Evolutionary conservation across 108 stramenopile species (phyloP).

Genomic region (Stephanodiscus minutulus): DNA sequence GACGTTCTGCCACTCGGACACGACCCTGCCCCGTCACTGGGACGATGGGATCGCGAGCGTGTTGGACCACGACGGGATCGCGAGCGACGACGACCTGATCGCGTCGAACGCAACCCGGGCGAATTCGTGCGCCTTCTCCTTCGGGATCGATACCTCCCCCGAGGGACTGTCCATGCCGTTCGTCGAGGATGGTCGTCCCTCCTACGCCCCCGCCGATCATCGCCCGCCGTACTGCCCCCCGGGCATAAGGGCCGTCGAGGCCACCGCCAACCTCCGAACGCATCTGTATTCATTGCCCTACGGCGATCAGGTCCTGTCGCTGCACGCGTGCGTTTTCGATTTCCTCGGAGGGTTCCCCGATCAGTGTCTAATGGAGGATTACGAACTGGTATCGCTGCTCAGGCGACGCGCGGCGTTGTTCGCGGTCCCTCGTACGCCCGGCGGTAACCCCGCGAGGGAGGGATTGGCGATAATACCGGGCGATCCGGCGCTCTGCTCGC

Average conservation of each 20-base stretch:
- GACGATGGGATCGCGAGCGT: slow-evolving; percentile 47
- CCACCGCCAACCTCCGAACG: slow-evolving; percentile 62
- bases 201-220: no score
- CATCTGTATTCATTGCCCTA: slow-evolving; percentile 76
- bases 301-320: slow-evolving; percentile 82
- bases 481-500: slow-evolving; percentile 63
- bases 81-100: slow-evolving; percentile 4
- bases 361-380: slow-evolving; percentile 91
- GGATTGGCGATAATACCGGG: slow-evolving; percentile 54
- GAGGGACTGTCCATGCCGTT: slow-evolving; percentile 52
- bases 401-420: slow-evolving; percentile 58
- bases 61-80: slow-evolving; percentile 25
- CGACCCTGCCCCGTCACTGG: slow-evolving; percentile 59
- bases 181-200: no score
- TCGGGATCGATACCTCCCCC: slow-evolving; percentile 69
- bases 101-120: slow-evolving; percentile 18
- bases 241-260: slow-evolving; percentile 63
- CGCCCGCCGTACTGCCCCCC: slow-evolving; percentile 42
- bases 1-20: slow-evolving; percentile 86
- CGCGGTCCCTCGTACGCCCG: neutral
- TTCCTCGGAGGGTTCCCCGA: slow-evolving; percentile 85
- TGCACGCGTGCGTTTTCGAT: slow-evolving; percentile 68
- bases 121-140: slow-evolving; percentile 69
- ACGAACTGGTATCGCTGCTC: slow-evolving; percentile 73
- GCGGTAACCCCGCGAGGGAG: slow-evolving; percentile 28